Evolutionary conservation across 1,284 basidiomycete genomes (phyloP).

Genomic region (Pseudozyma tsukubaensis): DNA sequence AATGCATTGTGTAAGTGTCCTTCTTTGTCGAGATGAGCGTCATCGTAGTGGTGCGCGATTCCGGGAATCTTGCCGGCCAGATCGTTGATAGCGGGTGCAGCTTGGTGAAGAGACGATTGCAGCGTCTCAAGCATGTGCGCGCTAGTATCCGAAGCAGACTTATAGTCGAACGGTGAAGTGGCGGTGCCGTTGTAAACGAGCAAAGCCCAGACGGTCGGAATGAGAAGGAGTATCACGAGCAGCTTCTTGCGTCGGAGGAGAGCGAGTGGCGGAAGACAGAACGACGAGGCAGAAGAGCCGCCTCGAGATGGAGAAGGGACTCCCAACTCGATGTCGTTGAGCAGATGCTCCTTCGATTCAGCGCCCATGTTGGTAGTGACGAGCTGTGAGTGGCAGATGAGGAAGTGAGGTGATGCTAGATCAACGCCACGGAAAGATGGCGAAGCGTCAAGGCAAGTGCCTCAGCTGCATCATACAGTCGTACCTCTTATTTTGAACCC

Average conservation of each 20-base stretch:
- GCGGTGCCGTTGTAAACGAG: conserved; percentile 31
- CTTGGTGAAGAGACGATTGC: conserved; percentile 11
- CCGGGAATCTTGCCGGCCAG: conserved; percentile 26
- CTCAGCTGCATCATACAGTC: too few relatives aligned
- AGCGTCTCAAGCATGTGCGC: conserved; percentile 30
- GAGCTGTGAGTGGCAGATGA: too few relatives aligned
- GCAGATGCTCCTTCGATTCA: conserved; percentile 18
- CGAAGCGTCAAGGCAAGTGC: too few relatives aligned
- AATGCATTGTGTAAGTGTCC: conserved; percentile 37
- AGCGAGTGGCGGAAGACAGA: conserved; percentile 34
- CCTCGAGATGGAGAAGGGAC: conserved; percentile 1
- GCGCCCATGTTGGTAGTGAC: conserved; percentile 15
- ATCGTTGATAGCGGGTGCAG: conserved; percentile 31
- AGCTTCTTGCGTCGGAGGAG: conserved; percentile 40
- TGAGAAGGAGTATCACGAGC: conserved; percentile 14
- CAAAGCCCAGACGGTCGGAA: conserved; percentile 22
- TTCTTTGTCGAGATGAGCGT: conserved; percentile 25
- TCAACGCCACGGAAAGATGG: too few relatives aligned
- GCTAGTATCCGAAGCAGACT: conserved; percentile 8
- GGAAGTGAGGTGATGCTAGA: too few relatives aligned
- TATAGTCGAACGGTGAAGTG: conserved; percentile 10
- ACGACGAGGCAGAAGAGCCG: conserved; percentile 13
- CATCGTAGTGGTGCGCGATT: conserved; percentile 15
- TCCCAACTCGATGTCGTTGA: conserved; percentile 35
- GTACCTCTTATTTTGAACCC: too few relatives aligned